phyloP scores from a whole-genome alignment of 495 filamentous ascomycete species.

The Bacidia gigantensis region DNA sequence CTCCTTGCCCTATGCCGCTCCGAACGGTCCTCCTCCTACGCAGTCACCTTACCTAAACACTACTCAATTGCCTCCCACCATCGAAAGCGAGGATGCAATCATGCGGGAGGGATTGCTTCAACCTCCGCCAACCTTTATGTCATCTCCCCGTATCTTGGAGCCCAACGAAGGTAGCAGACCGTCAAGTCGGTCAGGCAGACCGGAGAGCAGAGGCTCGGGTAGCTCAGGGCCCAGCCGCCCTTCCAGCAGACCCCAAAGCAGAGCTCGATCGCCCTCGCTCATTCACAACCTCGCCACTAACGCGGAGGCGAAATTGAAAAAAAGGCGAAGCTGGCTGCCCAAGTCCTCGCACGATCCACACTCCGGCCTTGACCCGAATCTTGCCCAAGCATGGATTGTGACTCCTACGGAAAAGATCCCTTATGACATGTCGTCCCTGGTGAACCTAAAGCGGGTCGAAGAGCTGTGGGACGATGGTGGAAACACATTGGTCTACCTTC shows the following conservation, averaged over 20 bases:
- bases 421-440: constrained; percentile 45
- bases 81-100: constrained; percentile 1
- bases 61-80: constrained; percentile 5
- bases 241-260: constrained; percentile 24
- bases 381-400: constrained; percentile 45
- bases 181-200: constrained; percentile 13
- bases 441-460: constrained; percentile 43
- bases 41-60: constrained; percentile 4
- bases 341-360: constrained; percentile 28
- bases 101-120: background rate
- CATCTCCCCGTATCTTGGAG: background rate
- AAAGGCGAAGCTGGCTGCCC: constrained; percentile 42
- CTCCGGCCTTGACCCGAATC: constrained; percentile 16
- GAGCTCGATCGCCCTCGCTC: constrained; percentile 18
- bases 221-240: constrained; percentile 5
- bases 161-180: background rate
- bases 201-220: constrained; percentile 26
- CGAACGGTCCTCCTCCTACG: background rate
- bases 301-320: constrained; percentile 19
- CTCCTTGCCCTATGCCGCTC: constrained; percentile 2
- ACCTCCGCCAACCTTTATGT: background rate
- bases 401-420: constrained; percentile 41
- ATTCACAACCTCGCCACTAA: constrained; percentile 5
- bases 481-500: constrained; percentile 74
- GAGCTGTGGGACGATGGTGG: constrained; percentile 83